These are phyloP conservation scores for Exophiala xenobiotica DNA, from an alignment of 2,329 filamentous ascomycete species.

Conservation along the genomic window DNA sequence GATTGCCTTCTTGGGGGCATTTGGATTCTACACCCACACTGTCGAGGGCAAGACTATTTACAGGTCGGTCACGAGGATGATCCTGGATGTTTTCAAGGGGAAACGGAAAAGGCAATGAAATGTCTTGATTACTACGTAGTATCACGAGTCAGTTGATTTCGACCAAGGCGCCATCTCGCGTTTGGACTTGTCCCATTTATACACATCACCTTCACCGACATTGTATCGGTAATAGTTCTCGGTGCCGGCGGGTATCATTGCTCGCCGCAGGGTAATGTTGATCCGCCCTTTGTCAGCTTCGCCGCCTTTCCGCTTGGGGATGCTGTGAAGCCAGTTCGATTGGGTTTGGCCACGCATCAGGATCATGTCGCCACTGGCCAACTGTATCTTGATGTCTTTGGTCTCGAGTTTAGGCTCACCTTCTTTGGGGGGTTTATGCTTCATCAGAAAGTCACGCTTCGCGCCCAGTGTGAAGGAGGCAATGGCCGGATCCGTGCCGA, in stretches of 20 bases:
- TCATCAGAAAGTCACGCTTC: conserved; percentile 72
- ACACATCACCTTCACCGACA: conserved; percentile 68
- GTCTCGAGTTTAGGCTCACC: conserved; percentile 35
- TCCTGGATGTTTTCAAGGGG: conserved; percentile 15
- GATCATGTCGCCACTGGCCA: conserved; percentile 73
- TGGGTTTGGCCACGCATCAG: conserved; percentile 77
- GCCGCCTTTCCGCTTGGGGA: conserved; percentile 68
- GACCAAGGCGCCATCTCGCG: conserved; percentile 52
- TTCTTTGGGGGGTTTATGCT: conserved; percentile 63
- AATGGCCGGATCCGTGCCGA: conserved; percentile 68
- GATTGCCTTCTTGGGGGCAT: conserved; percentile 57
- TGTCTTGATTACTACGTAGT: not conserved
- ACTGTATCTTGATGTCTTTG: conserved; percentile 50
- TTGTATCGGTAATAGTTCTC: conserved; percentile 86
- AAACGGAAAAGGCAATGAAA: conserved; percentile 16
- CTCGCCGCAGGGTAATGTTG: conserved; percentile 76
- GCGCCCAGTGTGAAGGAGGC: conserved; percentile 74
- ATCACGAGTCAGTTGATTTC: not conserved
- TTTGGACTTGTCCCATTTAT: conserved; percentile 61
- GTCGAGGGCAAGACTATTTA: conserved; percentile 57
- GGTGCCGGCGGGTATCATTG: conserved; percentile 69
- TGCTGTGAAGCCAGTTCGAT: conserved; percentile 72
- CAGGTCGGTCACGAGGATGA: conserved; percentile 19
- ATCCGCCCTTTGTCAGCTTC: conserved; percentile 63
- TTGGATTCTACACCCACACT: conserved; percentile 58